Evolutionary conservation across 352 stramenopile species (phyloP).

Genomic region (Pythium sukuiense): DNA sequence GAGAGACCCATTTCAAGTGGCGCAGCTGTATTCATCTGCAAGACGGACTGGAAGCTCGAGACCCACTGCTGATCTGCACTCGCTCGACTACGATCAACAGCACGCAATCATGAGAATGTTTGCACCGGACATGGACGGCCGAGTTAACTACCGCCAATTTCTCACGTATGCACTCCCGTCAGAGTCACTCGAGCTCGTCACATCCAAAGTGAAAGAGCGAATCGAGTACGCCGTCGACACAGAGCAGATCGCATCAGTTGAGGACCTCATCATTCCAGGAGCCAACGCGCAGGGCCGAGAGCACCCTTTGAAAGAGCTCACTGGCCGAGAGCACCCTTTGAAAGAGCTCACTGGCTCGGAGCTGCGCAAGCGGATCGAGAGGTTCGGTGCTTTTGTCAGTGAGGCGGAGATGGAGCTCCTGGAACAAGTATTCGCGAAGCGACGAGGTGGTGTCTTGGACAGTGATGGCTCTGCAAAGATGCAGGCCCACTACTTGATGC

Average conservation of each 20-base stretch:
- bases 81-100: constrained; percentile 71
- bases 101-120: constrained; percentile 65
- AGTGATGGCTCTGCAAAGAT: constrained; percentile 12
- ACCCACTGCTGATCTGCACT: constrained; percentile 40
- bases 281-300: constrained; percentile 14
- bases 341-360: constrained; percentile 19
- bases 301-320: constrained; percentile 20
- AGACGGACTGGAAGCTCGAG: constrained; percentile 24
- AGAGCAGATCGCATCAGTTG: constrained; percentile 37
- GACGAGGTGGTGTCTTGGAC: neutral
- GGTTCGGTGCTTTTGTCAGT: constrained; percentile 24
- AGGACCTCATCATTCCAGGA: constrained; percentile 37
- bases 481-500: constrained; percentile 48
- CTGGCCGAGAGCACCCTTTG: neutral
- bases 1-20: constrained; percentile 73
- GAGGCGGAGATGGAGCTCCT: constrained; percentile 22
- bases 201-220: constrained; percentile 60
- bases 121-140: constrained; percentile 53
- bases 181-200: constrained; percentile 55
- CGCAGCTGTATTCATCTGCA: constrained; percentile 44
- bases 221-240: constrained; percentile 62
- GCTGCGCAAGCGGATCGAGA: constrained; percentile 20
- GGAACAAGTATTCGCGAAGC: constrained; percentile 15
- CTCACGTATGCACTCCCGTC: constrained; percentile 50
- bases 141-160: constrained; percentile 76